Base-by-base conservation (phyloP, 768 basidiomycete species). In the Pleurotus platypus region DNA sequence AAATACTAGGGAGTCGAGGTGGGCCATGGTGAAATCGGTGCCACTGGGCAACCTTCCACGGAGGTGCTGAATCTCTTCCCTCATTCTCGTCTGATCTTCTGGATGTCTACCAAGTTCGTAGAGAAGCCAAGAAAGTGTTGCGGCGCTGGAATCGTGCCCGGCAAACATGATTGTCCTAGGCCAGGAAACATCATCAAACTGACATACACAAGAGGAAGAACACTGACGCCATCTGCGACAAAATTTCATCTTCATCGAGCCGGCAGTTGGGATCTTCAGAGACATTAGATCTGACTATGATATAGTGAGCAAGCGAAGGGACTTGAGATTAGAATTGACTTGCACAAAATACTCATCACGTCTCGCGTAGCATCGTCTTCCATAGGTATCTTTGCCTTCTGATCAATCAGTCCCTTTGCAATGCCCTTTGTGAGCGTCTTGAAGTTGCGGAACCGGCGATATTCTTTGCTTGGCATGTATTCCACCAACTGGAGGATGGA, bases 81-180 rank as follows among this genome's bases (percentile, higher is more conserved):
- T 74, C 11, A 85, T 71, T 55, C 70, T 68, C 2, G 65, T 67
- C 63, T 86, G 83, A 4, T 75, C 60, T 3, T 75, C 67, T 0
- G 75, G 78, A 56, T 76, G 64, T 45, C 66, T 72, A 6, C 78
- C 71, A 7, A 86, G 72, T 46, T 77, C 74, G 59, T 78, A 71
- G 13, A 84, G 63, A 1, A 72, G 66, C 78, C 79, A 84, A 40
- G 67, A 65, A 30, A 77, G 26, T 1, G 76, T 66, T 49, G 68
- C 71, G 4, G 78, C 65, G 22, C 73, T 75, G 2, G 77, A 78
- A 57, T 77, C 79, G 59, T 80, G 70, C 3, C 69, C 71, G 5
- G 66, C 68, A 8, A 57, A 22, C 13, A 69, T 42, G 15, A 59
- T 15, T 1, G 58, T 59, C 11, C 58, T 59, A 22, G 11, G 20